Conservation (phyloP, 140 eudicot genomes). For the Senecio squalidus region DNA sequence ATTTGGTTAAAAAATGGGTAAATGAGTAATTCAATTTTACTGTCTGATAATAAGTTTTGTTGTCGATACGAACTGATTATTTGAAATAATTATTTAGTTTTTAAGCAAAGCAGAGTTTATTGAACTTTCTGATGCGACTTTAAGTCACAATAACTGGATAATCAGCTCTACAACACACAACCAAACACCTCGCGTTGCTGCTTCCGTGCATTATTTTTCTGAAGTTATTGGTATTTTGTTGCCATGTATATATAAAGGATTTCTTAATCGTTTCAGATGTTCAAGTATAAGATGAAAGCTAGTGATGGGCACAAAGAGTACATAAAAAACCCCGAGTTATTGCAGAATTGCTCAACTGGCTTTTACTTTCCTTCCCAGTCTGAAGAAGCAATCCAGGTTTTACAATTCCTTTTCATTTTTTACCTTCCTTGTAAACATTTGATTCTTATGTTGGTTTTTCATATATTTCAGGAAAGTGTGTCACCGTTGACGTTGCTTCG, state of each 20-base stretch:
- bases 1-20: too few species aligned
- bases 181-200: background rate
- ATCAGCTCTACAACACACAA: background rate
- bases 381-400: constrained; percentile 55
- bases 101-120: too few species aligned
- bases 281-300: constrained; percentile 64
- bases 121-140: background rate
- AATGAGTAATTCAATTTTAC: too few species aligned
- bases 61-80: too few species aligned
- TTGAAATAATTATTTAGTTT: too few species aligned
- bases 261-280: constrained; percentile 49
- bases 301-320: constrained; percentile 82
- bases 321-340: constrained; percentile 68
- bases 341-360: constrained; percentile 79
- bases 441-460: background rate
- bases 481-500: constrained; percentile 49
- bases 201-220: background rate
- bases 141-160: background rate
- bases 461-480: constrained; percentile 51
- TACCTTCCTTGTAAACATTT: background rate
- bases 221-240: background rate
- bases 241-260: background rate
- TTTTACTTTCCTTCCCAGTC: constrained; percentile 46
- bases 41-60: background rate
- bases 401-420: background rate